Evolutionary conservation across 1,284 basidiomycete genomes (phyloP), one percentile per base, ranked within the genome.

Genomic region (Pseudozyma flocculosa): DNA sequence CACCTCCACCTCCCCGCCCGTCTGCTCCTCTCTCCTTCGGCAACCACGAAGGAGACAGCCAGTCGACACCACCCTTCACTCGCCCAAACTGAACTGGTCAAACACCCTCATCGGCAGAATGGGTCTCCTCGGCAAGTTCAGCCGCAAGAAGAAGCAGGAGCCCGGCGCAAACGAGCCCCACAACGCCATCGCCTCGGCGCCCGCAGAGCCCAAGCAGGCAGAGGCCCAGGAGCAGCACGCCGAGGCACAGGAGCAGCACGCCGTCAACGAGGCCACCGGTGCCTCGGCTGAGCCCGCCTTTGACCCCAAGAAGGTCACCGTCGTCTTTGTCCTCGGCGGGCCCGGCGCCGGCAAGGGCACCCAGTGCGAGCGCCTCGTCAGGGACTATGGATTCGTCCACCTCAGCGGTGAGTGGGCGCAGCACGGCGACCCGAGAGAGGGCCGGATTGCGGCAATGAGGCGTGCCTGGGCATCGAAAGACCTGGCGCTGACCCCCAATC

Each of bases 341-440:
- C 95, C 95, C 21, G 95, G 95, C 50, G 92, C 92, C 68, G 93
- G 94, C 64, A 99, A 98, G 80, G 95, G 95, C 46, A 99, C 95
- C 0, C 95, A 98, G 79, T 97, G 92, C 76, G 85, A 83, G 29
- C 84, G 83, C 54, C 86, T 98, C 49, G 94, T 96, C n/a, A 71
- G 87, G 45, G 88, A 92, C 54, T 95, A 89, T 76, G 84, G 85
- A 45, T 98, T 98, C 79, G 88, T 87, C 71, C 95, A 99, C 81
- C 85, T 99, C 42, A 96, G 92, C 43, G 92, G 92, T 91, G 67
- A 57, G 80, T 46, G 7, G 11, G 7, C n/a, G n/a, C n/a, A n/a
- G n/a, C n/a, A n/a, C n/a, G n/a, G n/a, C n/a, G n/a, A n/a, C n/a
- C n/a, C n/a, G n/a, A n/a, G n/a, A n/a, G n/a, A n/a, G n/a, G n/a